A percentile compares a stretch with the other conserved stretches of the same genome.
These are phyloP conservation scores for Ceratobasidium theobromae DNA, from an alignment of 1,284 basidiomycete species.

Conservation along the genomic window DNA sequence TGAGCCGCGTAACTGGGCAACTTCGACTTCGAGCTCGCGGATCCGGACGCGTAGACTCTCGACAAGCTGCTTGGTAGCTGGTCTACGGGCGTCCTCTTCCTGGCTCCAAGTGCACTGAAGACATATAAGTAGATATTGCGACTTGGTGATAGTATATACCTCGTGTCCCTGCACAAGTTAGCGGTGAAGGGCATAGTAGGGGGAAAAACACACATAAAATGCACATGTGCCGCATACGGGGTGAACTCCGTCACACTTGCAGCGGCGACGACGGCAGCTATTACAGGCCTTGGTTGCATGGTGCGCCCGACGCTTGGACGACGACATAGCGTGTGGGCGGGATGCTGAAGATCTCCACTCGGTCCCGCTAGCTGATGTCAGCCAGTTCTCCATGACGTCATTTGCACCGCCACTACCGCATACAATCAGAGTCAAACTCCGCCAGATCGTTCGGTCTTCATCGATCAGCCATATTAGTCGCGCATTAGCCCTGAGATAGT, in stretches of 20 bases:
- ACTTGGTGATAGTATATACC: not conserved
- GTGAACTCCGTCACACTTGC: constrained; percentile 42
- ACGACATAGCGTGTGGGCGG: not conserved
- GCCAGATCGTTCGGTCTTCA: not conserved
- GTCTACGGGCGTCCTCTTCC: constrained; percentile 23
- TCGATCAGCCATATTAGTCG: not conserved
- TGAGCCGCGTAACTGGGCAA: not conserved
- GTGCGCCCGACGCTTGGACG: not conserved
- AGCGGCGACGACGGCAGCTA: constrained; percentile 13
- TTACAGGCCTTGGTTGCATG: constrained; percentile 28
- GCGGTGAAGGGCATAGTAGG: not conserved
- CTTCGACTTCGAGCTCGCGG: constrained; percentile 16
- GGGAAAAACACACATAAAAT: constrained; percentile 34
- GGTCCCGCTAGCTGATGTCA: too few species aligned
- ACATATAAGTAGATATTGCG: not conserved
- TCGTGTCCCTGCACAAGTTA: constrained; percentile 18
- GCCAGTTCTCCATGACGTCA: not conserved
- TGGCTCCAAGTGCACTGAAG: constrained; percentile 27
- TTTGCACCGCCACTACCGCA: not conserved
- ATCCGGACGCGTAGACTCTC: constrained; percentile 22
- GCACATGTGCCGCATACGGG: constrained; percentile 42
- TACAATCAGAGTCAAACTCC: not conserved
- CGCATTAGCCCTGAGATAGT: not conserved
- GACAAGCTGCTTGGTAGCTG: constrained; percentile 18
- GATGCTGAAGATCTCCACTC: not conserved